phyloP scores from a whole-genome alignment of 73 alveolate genomes.

The Symbiodinium pilosum region DNA sequence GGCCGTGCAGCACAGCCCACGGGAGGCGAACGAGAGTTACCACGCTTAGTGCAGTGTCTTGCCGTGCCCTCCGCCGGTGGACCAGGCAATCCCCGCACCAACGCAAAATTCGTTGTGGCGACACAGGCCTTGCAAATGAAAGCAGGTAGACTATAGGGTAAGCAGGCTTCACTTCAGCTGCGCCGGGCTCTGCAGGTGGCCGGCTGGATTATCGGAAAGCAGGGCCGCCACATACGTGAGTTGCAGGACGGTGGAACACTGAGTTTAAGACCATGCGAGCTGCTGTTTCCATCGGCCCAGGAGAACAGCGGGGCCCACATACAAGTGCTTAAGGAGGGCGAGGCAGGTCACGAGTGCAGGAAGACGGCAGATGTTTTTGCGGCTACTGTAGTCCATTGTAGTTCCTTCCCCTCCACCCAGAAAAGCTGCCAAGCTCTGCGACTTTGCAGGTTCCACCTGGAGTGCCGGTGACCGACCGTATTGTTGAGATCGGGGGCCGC shows the following conservation, averaged over 20 bases:
- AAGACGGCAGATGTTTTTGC: not conserved
- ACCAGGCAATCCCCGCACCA: conserved; percentile 84
- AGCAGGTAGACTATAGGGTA: too few species aligned
- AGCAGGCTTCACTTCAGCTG: not conserved
- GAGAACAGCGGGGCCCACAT: conserved; percentile 94
- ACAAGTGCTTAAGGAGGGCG: conserved; percentile 92
- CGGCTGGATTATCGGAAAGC: conserved; percentile 94
- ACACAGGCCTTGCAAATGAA: conserved; percentile 38
- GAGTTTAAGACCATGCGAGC: not conserved
- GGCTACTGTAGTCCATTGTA: not conserved
- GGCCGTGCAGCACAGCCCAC: conserved; percentile 57
- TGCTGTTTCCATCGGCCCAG: not conserved
- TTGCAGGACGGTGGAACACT: conserved; percentile 27
- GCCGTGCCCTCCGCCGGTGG: not conserved
- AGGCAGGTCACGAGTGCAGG: too few species aligned
- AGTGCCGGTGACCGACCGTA: conserved; percentile 73
- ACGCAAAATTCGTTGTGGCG: conserved; percentile 93
- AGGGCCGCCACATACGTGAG: conserved; percentile 91
- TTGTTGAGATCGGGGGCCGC: conserved; percentile 91
- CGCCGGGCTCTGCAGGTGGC: conserved; percentile 36
- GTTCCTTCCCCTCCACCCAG: too few species aligned
- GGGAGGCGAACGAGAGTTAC: conserved; percentile 12
- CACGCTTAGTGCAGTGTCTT: too few species aligned
- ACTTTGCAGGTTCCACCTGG: conserved; percentile 66
- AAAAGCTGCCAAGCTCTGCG: too few species aligned